Base-by-base conservation (phyloP, 805 yeast species). In the Candida awuae region DNA sequence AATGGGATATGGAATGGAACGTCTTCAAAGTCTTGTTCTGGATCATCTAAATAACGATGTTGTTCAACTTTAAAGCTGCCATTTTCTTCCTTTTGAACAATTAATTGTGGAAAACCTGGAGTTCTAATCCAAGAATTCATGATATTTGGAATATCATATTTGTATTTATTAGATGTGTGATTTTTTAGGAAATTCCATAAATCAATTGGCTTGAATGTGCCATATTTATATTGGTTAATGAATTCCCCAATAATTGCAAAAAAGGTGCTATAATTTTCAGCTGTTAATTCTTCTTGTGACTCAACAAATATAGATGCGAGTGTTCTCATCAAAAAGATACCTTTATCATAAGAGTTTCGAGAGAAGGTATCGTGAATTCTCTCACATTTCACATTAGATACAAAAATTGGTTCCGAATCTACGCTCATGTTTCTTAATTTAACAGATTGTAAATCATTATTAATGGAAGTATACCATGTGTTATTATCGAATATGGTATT, bases 71-170 rank as follows among this genome's bases (percentile, higher is more conserved):
- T 54, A 44, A 77, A 56, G 3, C 52, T 52, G 8, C 58, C 67
- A 10, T 58, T 55, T 41, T 65, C 62, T 7, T 54, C 39, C 8
- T 39, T 40, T 6, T 54, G 57, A 13, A 81, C 85, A 29, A 66
- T 60, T 20, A 84, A 50, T 16, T 80, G 63, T 3, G 94, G 95
- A 61, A 67, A 70, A 1, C 88, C 87, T 0, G 79, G 67, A 12
- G 68, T 56, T 50, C 73, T 67, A 2, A 71, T 58, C 87, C 86
- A 80, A 1, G 84, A 70, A 44, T 73, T 69, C 44, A 71, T 61
- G 37, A 78, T 73, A 0, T 69, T 60, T 17, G 68, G 56, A n/a
- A 77, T 49, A 49, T 76, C 79, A 32, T 65, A 51, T 5, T 63
- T 51, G 3, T 35, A 44, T 21, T 39, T 47, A 46, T 62, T 61